Evolutionary conservation across 2,329 filamentous ascomycete species (phyloP), one percentile per base, ranked within the genome.

Genomic region (Botrytis tulipae): DNA sequence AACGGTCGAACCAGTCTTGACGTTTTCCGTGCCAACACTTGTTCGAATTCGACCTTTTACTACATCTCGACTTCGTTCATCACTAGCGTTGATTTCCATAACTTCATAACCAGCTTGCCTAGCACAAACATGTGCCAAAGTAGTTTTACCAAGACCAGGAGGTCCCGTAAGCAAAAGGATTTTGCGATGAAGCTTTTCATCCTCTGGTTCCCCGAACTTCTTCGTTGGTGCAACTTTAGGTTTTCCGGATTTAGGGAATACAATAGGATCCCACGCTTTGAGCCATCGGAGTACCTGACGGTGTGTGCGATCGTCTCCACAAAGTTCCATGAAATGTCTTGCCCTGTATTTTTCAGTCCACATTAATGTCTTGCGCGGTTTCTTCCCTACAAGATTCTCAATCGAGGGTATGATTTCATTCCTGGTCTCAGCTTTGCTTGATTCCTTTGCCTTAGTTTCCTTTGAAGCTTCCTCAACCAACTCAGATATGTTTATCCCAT

Each of bases 271-370:
- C 96, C 96, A 99, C 29, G 88, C 87, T 84, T 98, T 99, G 60
- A 99, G 84, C 96, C 96, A 99, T 71, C 93, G 90, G 72, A 99
- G 85, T 7, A 99, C 95, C 74, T 92, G 88, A 74, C 96, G 90
- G 82, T 99, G 97, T 40, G 95, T 98, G 62, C 94, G 87, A 80
- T 99, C 96, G 78, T 99, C 96, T 42, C 97, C 97, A 66, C 97
- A 93, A 0, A 99, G 86, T 78, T 99, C 96, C 78, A 95, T 93
- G 79, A 98, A 99, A 78, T 91, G 95, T 75, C 90, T 90, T 42
- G 96, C 96, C 51, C 96, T 91, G 81, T 99, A 99, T 81, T 99
- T 99, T 81, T 99, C 96, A 0, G 95, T 97, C 96, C 96, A 99
- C 80, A 99, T 85, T 46, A 93, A 82, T 0, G 89, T 87, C 75